Evolutionary conservation across 2,329 filamentous ascomycete species (phyloP), one percentile per base, ranked within the genome.

Genomic region (Emmonsia crescens): DNA sequence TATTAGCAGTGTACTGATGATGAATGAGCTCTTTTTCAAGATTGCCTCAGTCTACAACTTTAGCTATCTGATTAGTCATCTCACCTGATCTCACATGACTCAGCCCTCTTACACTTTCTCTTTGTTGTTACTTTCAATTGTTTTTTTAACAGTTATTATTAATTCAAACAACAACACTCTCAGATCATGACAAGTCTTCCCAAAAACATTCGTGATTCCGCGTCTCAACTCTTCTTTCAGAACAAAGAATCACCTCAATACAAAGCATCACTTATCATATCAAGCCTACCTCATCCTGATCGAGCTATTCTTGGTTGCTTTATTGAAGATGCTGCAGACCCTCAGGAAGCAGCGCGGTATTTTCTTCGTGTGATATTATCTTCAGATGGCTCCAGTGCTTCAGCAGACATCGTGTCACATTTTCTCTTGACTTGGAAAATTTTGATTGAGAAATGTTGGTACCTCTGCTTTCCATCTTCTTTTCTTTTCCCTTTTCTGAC

Each of bases 151-250:
- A n/a, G n/a, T n/a, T n/a, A n/a, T 3, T 38, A 38, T 38, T 14
- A 38, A 38, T 38, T 38, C 36, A 38, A 14, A 8, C n/a, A n/a
- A 38, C 36, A 38, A 3, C 8, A 16, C 49, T 42, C 54, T 56
- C 36, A 33, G 19, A 29, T 24, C 31, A 60, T 54, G 58, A 27
- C 46, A 0, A 24, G n/a, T 10, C 38, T 61, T 24, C 66, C 65
- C 5, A 56, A 61, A 54, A 64, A 68, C 54, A 64, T 66, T 55
- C 55, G 42, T 29, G 60, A 57, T 8, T 67, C 66, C 2, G 63
- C 64, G 3, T 67, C 66, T n/a, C 65, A 64, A 60, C 46, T 67
- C 2, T 66, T 66, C 12, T 65, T 57, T 10, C 62, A 64, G 33
- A 65, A 65, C 21, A 66, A 63, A 38, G n/a, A 62, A 44, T 64